A percentile compares a stretch with the other conserved stretches of the same genome.
phyloP scores from a whole-genome alignment of 768 basidiomycete genomes.

The Mycena indigotica region DNA sequence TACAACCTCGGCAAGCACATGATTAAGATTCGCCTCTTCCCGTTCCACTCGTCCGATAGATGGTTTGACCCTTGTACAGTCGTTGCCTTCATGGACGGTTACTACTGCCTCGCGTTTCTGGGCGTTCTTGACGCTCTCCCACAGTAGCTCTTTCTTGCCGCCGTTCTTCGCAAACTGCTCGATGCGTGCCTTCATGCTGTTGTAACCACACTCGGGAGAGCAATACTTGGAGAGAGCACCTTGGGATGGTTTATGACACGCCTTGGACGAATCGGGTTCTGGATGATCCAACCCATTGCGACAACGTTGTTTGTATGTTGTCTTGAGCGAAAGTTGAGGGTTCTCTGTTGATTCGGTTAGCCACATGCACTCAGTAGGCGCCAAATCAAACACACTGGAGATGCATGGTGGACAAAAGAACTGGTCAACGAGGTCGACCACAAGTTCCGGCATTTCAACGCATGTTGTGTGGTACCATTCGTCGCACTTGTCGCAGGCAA shows the following conservation, averaged over 20 bases:
- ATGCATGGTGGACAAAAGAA: slow-evolving; percentile 87
- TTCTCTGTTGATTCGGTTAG: slow-evolving; percentile 46
- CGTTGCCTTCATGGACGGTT: slow-evolving; percentile 41
- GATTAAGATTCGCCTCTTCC: slow-evolving; percentile 58
- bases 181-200: slow-evolving; percentile 68
- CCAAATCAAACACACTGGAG: slow-evolving; percentile 53
- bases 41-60: slow-evolving; percentile 51
- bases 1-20: slow-evolving; percentile 58
- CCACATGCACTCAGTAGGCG: background rate
- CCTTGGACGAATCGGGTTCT: slow-evolving; percentile 60
- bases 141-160: slow-evolving; percentile 64
- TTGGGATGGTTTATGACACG: slow-evolving; percentile 80
- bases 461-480: slow-evolving; percentile 94
- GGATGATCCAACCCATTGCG: slow-evolving; percentile 67
- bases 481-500: slow-evolving; percentile 94
- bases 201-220: slow-evolving; percentile 83
- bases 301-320: slow-evolving; percentile 82
- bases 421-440: slow-evolving; percentile 87
- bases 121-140: slow-evolving; percentile 73
- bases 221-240: slow-evolving; percentile 90
- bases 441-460: slow-evolving; percentile 76
- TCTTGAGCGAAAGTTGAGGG: slow-evolving; percentile 59
- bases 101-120: slow-evolving; percentile 73
- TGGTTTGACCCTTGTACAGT: slow-evolving; percentile 32
- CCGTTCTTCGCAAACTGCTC: slow-evolving; percentile 63